These are phyloP conservation scores for Lentinus polychrous DNA, from an alignment of 1,284 basidiomycete species.

Conservation along the genomic window DNA sequence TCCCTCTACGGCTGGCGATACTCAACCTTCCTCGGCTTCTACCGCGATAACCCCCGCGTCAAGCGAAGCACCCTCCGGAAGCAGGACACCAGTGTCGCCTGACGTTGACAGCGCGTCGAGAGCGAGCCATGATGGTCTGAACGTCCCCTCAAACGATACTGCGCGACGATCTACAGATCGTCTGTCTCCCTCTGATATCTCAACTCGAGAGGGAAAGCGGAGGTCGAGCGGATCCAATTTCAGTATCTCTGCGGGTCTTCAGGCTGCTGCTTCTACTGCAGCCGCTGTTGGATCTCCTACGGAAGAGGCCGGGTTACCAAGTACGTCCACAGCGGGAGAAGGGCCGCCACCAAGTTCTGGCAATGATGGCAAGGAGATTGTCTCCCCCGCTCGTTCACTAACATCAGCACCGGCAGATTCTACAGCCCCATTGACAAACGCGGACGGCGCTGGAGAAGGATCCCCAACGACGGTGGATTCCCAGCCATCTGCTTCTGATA, in stretches of 20 bases:
- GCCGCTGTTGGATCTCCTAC: slow-evolving; percentile 3
- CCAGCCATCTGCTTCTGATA: neutral
- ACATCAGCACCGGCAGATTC: neutral
- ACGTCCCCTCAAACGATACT: neutral
- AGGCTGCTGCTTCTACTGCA: slow-evolving; percentile 2
- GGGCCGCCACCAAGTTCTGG: neutral
- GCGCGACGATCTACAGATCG: neutral
- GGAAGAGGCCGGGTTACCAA: slow-evolving; percentile 2
- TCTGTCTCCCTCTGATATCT: neutral
- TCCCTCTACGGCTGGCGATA: neutral
- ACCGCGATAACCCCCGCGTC: neutral
- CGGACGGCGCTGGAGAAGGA: neutral
- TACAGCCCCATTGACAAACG: neutral
- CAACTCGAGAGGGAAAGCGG: neutral
- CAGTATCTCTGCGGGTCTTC: slow-evolving; percentile 1
- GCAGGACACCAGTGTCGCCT: neutral
- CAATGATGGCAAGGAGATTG: no score
- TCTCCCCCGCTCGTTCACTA: no score
- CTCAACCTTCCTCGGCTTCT: neutral
- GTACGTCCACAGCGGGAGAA: neutral
- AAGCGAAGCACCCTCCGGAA: neutral
- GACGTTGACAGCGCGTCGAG: neutral
- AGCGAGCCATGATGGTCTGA: no score
- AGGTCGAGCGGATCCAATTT: neutral
- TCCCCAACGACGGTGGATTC: neutral